Base-by-base conservation (phyloP, 2,329 filamentous ascomycete species). In the Penicillium sp. region DNA sequence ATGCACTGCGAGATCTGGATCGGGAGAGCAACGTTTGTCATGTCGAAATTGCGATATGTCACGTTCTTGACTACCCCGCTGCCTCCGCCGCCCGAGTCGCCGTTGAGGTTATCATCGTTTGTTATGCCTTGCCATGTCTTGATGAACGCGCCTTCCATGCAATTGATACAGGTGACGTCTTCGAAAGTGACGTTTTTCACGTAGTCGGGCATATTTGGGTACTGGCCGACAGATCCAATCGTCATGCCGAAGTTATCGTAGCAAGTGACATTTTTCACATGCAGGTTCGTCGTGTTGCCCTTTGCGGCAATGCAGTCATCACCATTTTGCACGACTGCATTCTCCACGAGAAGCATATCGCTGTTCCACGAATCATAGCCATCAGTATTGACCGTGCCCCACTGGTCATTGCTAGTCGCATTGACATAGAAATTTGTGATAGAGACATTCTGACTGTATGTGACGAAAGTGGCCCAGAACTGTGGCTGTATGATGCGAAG, bases 381-480 rank as follows among this genome's bases (percentile, higher is more conserved):
- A 58, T 82, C 79, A 1, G 79, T 81, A 55, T 81, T 81, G 13
- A 79, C 74, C 1, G 78, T 78, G 36, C 62, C 72, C 72, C 74
- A 78, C 50, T 75, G 69, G 27, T 74, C 75, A 49, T 72, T 72
- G 32, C 75, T 79, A 2, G 73, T 77, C 1, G 79, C 73, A 57
- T 78, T 78, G 73, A 81, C 80, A 48, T 79, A 77, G n/a, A 81
- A 67, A 54, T 81, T 81, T 9, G 77, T 79, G 72, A 82, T 78
- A 10, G 78, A 80, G 49, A 81, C 71, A 54, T 81, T 81, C 56
- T 78, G 69, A 40, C 74, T 77, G 54, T 80, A 69, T 16, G 77
- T 77, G 8, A 77, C 69, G 56, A 77, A 76, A 0, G 71, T 77
- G 45, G 76, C 77, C 79, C 79, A 81, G 62, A 81, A 81, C 56